A percentile compares a stretch with the other conserved stretches of the same genome.
Conservation (phyloP, 179 eudicot species). For the Gypsophila paniculata region DNA sequence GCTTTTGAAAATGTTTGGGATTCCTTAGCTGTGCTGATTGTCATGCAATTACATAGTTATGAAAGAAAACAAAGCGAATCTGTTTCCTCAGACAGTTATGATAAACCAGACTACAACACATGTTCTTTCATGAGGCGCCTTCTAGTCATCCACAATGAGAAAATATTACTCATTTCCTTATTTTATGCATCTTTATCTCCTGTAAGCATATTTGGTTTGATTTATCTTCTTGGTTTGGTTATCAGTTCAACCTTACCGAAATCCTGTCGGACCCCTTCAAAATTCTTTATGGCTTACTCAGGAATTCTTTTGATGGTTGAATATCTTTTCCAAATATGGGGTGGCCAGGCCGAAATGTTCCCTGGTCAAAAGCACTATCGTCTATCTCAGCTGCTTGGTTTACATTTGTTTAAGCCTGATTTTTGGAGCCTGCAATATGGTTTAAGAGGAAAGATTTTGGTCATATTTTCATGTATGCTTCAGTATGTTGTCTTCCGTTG, state of each 20-base stretch:
- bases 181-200: slow-evolving; percentile 92
- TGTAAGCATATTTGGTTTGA: slow-evolving; percentile 76
- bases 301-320: slow-evolving; percentile 67
- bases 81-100: slow-evolving; percentile 35
- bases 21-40: slow-evolving; percentile 79
- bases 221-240: slow-evolving; percentile 78
- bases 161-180: slow-evolving; percentile 58
- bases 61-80: slow-evolving; percentile 86
- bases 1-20: slow-evolving; percentile 77
- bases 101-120: slow-evolving; percentile 50
- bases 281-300: slow-evolving; percentile 66
- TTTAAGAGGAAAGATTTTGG: slow-evolving; percentile 79
- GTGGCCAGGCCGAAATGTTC: slow-evolving; percentile 75
- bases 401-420: slow-evolving; percentile 54
- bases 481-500: slow-evolving; percentile 88
- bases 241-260: slow-evolving; percentile 63
- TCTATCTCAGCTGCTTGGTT: slow-evolving; percentile 60
- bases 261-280: slow-evolving; percentile 80
- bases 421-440: slow-evolving; percentile 87
- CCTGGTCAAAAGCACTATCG: slow-evolving; percentile 68
- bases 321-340: slow-evolving; percentile 95
- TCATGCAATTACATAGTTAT: slow-evolving; percentile 96
- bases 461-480: slow-evolving; percentile 81
- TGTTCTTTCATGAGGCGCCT: slow-evolving; percentile 64
- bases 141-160: slow-evolving; percentile 89